Evolutionary conservation across 345 rosid genomes (phyloP).

Genomic region (Citrus trifoliata): DNA sequence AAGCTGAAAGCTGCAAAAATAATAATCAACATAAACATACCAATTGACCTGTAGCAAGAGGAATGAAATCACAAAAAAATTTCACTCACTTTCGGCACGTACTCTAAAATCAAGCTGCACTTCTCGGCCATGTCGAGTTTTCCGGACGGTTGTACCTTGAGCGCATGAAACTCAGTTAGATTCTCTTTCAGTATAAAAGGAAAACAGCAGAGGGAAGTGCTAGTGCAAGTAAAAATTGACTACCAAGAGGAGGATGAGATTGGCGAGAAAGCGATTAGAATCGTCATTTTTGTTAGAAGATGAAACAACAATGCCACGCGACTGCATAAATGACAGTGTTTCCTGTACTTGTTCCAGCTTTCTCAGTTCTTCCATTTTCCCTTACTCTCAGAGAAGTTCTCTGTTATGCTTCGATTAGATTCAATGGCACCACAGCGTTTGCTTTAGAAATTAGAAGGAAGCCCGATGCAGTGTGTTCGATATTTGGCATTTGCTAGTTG

Average conservation of each 20-base stretch:
- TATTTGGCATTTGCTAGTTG: no score
- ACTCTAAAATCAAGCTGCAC: slow-evolving; percentile 36
- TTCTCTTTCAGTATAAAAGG: neutral
- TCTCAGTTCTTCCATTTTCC: slow-evolving; percentile 67
- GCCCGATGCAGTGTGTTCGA: neutral
- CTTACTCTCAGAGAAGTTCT: neutral
- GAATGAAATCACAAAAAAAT: neutral
- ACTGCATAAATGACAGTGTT: slow-evolving; percentile 43
- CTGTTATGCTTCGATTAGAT: neutral
- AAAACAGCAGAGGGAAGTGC: neutral
- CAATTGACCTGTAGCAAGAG: neutral
- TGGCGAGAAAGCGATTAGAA: slow-evolving; percentile 64
- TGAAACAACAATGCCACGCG: slow-evolving; percentile 29
- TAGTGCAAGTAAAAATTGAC: neutral
- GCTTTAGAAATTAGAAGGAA: neutral
- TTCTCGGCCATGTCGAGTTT: slow-evolving; percentile 48
- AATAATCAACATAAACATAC: neutral
- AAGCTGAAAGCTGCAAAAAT: slow-evolving; percentile 39
- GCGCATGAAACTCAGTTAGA: neutral
- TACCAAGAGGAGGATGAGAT: slow-evolving; percentile 60
- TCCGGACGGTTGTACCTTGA: slow-evolving; percentile 68
- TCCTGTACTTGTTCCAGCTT: slow-evolving; percentile 65
- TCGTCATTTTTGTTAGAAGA: slow-evolving; percentile 23
- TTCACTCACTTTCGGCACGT: slow-evolving; percentile 52
- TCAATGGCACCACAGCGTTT: neutral